Percentiles rank a stretch among this genome's conserved stretches.
These are phyloP conservation scores for Microdochium paspali DNA, from an alignment of 2,329 filamentous ascomycete species.

Conservation along the genomic window DNA sequence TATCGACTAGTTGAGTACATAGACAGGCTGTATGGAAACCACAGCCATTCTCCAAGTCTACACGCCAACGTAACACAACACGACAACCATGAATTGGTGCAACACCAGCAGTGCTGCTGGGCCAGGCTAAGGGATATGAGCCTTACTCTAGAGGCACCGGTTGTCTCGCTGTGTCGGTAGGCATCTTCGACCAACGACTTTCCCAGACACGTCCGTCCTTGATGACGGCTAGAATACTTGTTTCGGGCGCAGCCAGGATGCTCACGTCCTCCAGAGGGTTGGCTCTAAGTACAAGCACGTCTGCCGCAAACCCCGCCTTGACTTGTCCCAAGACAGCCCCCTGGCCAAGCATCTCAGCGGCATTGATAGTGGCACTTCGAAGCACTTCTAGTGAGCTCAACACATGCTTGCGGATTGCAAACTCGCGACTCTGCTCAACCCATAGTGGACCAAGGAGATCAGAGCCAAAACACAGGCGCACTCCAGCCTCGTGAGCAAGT, in stretches of 20 bases:
- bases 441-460: slow-evolving; percentile 39
- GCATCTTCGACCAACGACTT: not conserved
- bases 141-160: not conserved
- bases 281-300: slow-evolving; percentile 46
- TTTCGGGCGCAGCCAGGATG: slow-evolving; percentile 55
- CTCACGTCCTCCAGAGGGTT: slow-evolving; percentile 67
- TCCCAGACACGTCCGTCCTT: slow-evolving; percentile 31
- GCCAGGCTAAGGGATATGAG: not conserved
- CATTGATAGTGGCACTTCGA: slow-evolving; percentile 25
- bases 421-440: slow-evolving; percentile 34
- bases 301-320: slow-evolving; percentile 33
- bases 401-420: slow-evolving; percentile 29
- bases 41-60: too few species aligned
- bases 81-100: too few species aligned
- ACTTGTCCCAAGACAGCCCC: slow-evolving; percentile 34
- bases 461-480: slow-evolving; percentile 41
- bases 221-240: slow-evolving; percentile 35
- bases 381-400: slow-evolving; percentile 14
- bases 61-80: too few species aligned
- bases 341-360: slow-evolving; percentile 33
- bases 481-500: slow-evolving; percentile 30
- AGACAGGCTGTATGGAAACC: too few species aligned
- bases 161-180: not conserved
- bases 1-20: too few species aligned
- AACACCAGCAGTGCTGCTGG: too few species aligned